Conservation (phyloP, 352 stramenopile species). For the Pythium guiyangense region DNA sequence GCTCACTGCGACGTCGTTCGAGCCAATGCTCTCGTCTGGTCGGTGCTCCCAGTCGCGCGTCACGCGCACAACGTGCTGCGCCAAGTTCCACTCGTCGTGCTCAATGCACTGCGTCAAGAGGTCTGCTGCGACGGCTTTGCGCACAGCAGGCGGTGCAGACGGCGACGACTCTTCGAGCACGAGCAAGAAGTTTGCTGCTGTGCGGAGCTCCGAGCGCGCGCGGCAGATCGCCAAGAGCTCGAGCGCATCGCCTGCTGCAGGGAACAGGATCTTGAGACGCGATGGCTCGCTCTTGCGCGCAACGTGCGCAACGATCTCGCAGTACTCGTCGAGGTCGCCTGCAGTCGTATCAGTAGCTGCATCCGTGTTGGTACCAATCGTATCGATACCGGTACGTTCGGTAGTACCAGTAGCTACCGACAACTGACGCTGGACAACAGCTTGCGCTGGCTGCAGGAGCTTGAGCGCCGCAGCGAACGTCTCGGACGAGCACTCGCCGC, state of each 20-base stretch:
- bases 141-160: constrained; percentile 21
- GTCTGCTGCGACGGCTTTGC: constrained; percentile 55
- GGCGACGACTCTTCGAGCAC: constrained; percentile 69
- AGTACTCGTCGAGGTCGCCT: constrained; percentile 84
- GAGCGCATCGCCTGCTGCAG: constrained; percentile 56
- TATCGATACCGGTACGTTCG: no score
- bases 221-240: constrained; percentile 59
- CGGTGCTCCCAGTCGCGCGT: constrained; percentile 71
- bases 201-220: constrained; percentile 64
- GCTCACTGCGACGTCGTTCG: constrained; percentile 1
- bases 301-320: constrained; percentile 80
- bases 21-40: no score
- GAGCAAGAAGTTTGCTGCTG: constrained; percentile 79
- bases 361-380: no score
- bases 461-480: constrained; percentile 42
- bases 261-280: constrained; percentile 65
- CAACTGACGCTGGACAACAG: no score
- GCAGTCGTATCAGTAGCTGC: no score
- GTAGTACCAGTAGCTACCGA: no score
- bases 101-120: constrained; percentile 68
- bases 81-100: constrained; percentile 69
- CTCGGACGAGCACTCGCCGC: constrained; percentile 31
- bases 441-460: constrained; percentile 49
- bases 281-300: constrained; percentile 82
- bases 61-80: constrained; percentile 75